Evolutionary conservation across 1,139 yeast genomes (phyloP).

Genomic region (Kodamaea sp.): DNA sequence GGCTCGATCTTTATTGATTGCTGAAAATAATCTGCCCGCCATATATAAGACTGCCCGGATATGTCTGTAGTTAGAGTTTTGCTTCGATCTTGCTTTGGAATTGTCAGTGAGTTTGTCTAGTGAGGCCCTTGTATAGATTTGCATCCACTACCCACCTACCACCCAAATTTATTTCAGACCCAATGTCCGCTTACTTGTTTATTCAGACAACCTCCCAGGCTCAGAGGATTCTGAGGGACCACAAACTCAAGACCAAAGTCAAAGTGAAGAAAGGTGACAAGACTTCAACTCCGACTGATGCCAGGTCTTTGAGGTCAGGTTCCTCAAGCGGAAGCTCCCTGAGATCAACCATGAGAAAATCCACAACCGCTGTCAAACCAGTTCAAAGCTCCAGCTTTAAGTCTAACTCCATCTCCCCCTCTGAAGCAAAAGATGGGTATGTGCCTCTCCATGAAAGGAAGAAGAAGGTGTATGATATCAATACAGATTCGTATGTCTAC

Average conservation of each 20-base stretch:
- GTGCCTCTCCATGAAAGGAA: constrained; percentile 10
- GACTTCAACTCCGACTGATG: constrained; percentile 3
- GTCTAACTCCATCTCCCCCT: too few relatives aligned
- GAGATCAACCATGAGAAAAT: not conserved
- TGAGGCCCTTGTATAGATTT: too few relatives aligned
- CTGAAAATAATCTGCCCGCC: too few relatives aligned
- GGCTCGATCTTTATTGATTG: too few relatives aligned
- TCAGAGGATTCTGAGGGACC: constrained; percentile 10
- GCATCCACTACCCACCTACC: too few relatives aligned
- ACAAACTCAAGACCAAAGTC: constrained; percentile 4
- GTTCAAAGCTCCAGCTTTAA: too few relatives aligned
- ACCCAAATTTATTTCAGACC: too few relatives aligned
- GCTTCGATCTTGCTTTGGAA: too few relatives aligned
- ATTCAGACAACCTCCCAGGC: constrained; percentile 9
- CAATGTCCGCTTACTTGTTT: constrained; percentile 14
- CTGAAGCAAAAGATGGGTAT: constrained; percentile 1
- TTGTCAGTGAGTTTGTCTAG: too few relatives aligned
- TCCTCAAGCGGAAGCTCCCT: constrained; percentile 4
- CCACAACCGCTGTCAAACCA: too few relatives aligned
- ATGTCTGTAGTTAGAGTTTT: too few relatives aligned
- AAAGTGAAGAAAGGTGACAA: constrained; percentile 5
- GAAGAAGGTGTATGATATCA: constrained; percentile 19
- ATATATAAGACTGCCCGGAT: too few relatives aligned
- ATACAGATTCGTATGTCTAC: constrained; percentile 15
- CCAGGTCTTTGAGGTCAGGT: constrained; percentile 7